phyloP scores from a whole-genome alignment of 805 yeast species.

The Saturnispora halmiae region DNA sequence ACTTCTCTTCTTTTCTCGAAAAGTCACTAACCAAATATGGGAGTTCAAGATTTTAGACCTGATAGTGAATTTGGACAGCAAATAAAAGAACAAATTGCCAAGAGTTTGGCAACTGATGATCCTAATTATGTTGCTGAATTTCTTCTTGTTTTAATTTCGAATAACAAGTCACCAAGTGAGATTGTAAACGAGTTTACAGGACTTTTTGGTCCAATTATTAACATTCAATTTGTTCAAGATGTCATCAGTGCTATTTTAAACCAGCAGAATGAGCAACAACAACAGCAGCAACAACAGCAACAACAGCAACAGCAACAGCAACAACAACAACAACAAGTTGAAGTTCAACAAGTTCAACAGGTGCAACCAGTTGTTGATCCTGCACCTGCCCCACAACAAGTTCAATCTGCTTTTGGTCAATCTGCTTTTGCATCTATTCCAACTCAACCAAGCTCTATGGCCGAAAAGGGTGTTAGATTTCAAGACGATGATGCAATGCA shows the following conservation, averaged over 20 bases:
- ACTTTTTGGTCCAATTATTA: slow-evolving; percentile 54
- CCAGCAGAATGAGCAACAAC: slow-evolving; percentile 23
- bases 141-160: slow-evolving; percentile 60
- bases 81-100: slow-evolving; percentile 35
- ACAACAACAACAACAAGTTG: slow-evolving; percentile 2
- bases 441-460: slow-evolving; percentile 8
- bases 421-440: slow-evolving; percentile 9
- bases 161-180: slow-evolving; percentile 52
- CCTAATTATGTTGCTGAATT: slow-evolving; percentile 62
- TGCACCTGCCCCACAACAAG: slow-evolving; percentile 2
- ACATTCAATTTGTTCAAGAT: slow-evolving; percentile 45
- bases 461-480: slow-evolving; percentile 24
- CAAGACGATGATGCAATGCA: slow-evolving; percentile 22
- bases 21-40: slow-evolving; percentile 6
- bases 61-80: slow-evolving; percentile 32
- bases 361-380: neutral
- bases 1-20: neutral
- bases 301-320: slow-evolving; percentile 19
- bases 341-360: too few relatives aligned
- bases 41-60: slow-evolving; percentile 20
- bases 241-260: slow-evolving; percentile 49
- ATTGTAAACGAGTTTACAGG: slow-evolving; percentile 52
- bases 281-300: slow-evolving; percentile 15
- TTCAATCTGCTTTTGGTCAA: slow-evolving; percentile 4
- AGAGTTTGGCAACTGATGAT: slow-evolving; percentile 40